Percentiles rank a stretch among this genome's conserved stretches.
phyloP scores from a whole-genome alignment of 2,329 filamentous ascomycete genomes.

The Verticillium isaacii region DNA sequence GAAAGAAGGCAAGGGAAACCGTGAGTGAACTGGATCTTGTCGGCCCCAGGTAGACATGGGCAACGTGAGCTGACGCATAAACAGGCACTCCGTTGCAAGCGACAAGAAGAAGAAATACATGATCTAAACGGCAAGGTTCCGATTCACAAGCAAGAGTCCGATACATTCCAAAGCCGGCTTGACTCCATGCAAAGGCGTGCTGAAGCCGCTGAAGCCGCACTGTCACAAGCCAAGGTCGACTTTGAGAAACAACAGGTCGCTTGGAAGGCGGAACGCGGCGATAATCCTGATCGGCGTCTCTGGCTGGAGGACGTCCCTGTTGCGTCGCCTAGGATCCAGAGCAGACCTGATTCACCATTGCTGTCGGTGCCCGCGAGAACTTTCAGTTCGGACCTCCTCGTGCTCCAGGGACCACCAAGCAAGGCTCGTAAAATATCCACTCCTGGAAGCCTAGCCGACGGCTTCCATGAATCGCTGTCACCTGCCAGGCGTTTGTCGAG shows the following conservation, averaged over 20 bases:
- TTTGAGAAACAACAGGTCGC: conserved; percentile 44
- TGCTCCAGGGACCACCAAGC: conserved; percentile 8
- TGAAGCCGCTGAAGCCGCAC: conserved; percentile 59
- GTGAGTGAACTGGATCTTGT: conserved; percentile 43
- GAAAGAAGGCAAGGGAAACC: conserved; percentile 83
- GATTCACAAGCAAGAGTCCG: conserved; percentile 59
- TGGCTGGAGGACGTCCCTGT: conserved; percentile 48
- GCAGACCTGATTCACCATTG: conserved; percentile 50
- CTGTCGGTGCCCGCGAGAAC: conserved; percentile 43
- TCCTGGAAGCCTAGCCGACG: conserved; percentile 44
- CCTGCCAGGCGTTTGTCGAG: conserved; percentile 44
- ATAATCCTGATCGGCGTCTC: conserved; percentile 33
- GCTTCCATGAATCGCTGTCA: conserved; percentile 30
- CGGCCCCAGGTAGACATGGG: background rate
- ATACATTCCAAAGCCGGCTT: conserved; percentile 53
- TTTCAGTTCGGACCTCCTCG: conserved; percentile 50
- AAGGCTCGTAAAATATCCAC: conserved; percentile 43
- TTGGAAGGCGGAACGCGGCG: conserved; percentile 33
- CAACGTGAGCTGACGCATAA: background rate
- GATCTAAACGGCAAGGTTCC: conserved; percentile 58
- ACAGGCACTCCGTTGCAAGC: conserved; percentile 59
- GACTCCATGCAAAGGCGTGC: conserved; percentile 60
- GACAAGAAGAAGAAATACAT: conserved; percentile 80
- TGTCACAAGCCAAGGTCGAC: conserved; percentile 49
- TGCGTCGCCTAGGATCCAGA: conserved; percentile 38